Conservation (phyloP, 495 filamentous ascomycete species). For the Penicillium goetzii region DNA sequence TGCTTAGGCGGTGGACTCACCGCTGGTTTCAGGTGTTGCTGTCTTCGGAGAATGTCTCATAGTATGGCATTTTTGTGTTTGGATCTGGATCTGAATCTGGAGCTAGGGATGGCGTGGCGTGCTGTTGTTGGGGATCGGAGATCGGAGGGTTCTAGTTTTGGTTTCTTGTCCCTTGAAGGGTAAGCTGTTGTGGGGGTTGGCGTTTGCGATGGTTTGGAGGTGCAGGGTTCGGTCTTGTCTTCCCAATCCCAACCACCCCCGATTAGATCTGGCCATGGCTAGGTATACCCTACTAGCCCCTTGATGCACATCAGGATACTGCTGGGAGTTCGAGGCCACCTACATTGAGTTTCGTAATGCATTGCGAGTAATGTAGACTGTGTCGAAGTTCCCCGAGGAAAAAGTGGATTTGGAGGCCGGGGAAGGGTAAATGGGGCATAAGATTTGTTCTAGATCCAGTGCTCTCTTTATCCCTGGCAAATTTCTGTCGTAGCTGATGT, state of each 20-base stretch:
- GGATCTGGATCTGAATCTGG: background rate
- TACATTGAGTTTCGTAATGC: constrained; percentile 10
- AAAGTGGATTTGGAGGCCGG: background rate
- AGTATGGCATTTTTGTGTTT: background rate
- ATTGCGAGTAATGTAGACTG: constrained; percentile 16
- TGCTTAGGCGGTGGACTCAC: constrained; percentile 7
- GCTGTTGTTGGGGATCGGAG: constrained; percentile 2
- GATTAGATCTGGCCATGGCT: background rate
- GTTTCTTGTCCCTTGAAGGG: background rate
- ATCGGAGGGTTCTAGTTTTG: background rate
- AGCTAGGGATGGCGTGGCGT: constrained; percentile 11
- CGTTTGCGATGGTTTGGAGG: background rate
- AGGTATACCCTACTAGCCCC: background rate
- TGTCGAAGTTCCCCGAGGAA: constrained; percentile 18
- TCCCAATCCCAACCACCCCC: background rate
- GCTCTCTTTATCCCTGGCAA: background rate
- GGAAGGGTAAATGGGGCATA: too few species aligned
- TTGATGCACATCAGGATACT: background rate
- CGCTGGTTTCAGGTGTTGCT: constrained; percentile 18
- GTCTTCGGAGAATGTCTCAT: background rate
- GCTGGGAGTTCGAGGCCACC: constrained; percentile 4
- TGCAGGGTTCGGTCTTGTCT: background rate
- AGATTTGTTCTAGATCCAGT: background rate
- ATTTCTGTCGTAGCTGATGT: background rate
- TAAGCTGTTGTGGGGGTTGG: background rate